phyloP scores from a whole-genome alignment of 192 early-diverging fungal species.

The Backusella morwellensis region DNA sequence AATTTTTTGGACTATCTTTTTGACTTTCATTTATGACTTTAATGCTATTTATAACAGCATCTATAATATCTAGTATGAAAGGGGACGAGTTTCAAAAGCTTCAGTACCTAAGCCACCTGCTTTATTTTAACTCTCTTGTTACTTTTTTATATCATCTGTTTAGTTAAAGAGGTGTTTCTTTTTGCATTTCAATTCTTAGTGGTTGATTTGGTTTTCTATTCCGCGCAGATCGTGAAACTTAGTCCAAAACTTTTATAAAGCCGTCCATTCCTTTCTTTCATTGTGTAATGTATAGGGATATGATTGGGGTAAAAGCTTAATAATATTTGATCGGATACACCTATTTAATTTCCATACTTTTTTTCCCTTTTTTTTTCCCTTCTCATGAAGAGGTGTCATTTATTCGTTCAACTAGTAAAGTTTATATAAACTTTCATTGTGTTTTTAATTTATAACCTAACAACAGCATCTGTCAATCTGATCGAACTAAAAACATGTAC shows the following conservation, averaged over 20 bases:
- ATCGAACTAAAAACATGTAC: not conserved
- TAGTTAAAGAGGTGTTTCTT: not conserved
- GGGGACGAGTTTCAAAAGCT: not conserved
- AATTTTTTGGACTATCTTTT: not conserved
- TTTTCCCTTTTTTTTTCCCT: not conserved
- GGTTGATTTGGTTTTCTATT: not conserved
- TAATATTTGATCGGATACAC: not conserved
- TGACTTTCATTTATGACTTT: not conserved
- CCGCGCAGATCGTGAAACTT: not conserved
- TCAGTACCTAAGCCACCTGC: not conserved
- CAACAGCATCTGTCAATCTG: constrained; percentile 2
- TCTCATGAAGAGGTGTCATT: not conserved
- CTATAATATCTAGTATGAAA: not conserved
- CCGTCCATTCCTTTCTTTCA: not conserved
- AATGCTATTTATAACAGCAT: not conserved
- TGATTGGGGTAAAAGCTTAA: not conserved
- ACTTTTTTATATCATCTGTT: not conserved
- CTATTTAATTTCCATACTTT: not conserved
- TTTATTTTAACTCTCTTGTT: not conserved
- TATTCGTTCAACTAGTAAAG: not conserved
- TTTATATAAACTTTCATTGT: not conserved
- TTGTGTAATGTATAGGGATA: not conserved
- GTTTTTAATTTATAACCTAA: constrained; percentile 2
- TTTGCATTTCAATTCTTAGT: not conserved
- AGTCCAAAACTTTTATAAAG: not conserved